These are phyloP conservation scores for Alternaria solani DNA, from an alignment of 2,329 filamentous ascomycete species.

Conservation along the genomic window DNA sequence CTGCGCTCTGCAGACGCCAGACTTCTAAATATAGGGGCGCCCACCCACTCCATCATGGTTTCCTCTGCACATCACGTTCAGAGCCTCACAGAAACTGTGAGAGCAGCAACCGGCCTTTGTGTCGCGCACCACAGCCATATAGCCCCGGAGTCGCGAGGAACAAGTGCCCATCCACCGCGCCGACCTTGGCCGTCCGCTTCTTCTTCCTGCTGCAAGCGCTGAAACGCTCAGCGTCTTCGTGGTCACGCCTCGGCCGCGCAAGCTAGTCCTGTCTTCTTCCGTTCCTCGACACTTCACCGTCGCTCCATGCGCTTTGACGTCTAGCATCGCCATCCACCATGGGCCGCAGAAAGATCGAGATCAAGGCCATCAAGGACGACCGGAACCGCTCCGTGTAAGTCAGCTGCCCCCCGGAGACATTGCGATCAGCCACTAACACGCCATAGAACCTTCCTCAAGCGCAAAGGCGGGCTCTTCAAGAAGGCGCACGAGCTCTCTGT, in stretches of 20 bases:
- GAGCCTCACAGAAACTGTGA: constrained; percentile 35
- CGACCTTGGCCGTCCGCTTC: constrained; percentile 32
- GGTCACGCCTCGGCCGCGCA: constrained; percentile 32
- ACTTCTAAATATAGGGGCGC: constrained; percentile 40
- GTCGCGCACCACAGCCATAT: constrained; percentile 38
- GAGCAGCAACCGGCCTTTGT: constrained; percentile 23
- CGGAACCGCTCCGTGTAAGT: constrained; percentile 95
- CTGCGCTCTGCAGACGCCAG: constrained; percentile 32
- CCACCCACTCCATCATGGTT: constrained; percentile 32
- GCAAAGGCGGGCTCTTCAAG: constrained; percentile 98
- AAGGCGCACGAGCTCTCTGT: constrained; percentile 99
- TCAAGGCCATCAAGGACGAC: constrained; percentile 99
- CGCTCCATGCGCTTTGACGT: constrained; percentile 42
- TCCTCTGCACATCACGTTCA: constrained; percentile 40
- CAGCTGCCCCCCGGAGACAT: constrained; percentile 13
- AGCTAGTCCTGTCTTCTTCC: constrained; percentile 34
- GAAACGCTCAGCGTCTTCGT: constrained; percentile 35
- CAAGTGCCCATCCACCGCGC: constrained; percentile 24
- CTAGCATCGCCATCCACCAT: constrained; percentile 60
- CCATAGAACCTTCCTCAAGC: constrained; percentile 93
- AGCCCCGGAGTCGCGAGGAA: constrained; percentile 29
- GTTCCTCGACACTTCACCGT: constrained; percentile 26
- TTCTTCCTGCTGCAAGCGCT: constrained; percentile 23
- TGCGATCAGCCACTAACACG: constrained; percentile 34
- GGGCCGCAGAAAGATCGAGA: constrained; percentile 99